Evolutionary conservation across 2,329 filamentous ascomycete species (phyloP).

Genomic region (Aspergillus aculeatus): DNA sequence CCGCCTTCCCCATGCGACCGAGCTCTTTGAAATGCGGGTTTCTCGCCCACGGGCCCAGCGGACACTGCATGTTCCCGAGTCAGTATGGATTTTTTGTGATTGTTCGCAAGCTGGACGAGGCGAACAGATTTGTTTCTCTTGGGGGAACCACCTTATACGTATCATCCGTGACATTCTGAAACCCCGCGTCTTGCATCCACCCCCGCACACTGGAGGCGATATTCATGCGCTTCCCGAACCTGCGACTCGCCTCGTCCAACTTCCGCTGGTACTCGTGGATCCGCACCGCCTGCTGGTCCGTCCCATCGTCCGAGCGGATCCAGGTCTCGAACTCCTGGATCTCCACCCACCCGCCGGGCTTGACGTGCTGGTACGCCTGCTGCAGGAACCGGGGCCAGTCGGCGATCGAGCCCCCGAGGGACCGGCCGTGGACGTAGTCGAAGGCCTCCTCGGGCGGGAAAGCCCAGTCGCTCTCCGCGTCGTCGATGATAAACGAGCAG

Average conservation of each 20-base stretch:
- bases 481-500: slow-evolving; percentile 50
- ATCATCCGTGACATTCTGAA: slow-evolving; percentile 35
- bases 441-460: slow-evolving; percentile 39
- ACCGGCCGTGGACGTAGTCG: slow-evolving; percentile 42
- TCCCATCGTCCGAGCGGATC: slow-evolving; percentile 34
- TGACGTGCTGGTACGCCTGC: slow-evolving; percentile 34
- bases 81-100: not conserved
- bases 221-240: slow-evolving; percentile 37
- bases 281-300: slow-evolving; percentile 24
- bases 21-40: slow-evolving; percentile 35
- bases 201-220: slow-evolving; percentile 30
- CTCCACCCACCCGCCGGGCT: slow-evolving; percentile 39
- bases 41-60: slow-evolving; percentile 37
- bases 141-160: slow-evolving; percentile 32
- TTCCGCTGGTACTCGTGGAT: slow-evolving; percentile 31
- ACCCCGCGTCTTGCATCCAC: slow-evolving; percentile 34
- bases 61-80: slow-evolving; percentile 25
- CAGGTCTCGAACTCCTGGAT: slow-evolving; percentile 34
- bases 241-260: slow-evolving; percentile 29
- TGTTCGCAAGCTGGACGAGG: no score
- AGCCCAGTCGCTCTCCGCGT: slow-evolving; percentile 42
- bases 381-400: slow-evolving; percentile 33
- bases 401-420: slow-evolving; percentile 37
- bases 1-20: slow-evolving; percentile 31
- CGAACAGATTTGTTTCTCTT: no score